A percentile compares a stretch with the other conserved stretches of the same genome.
Evolutionary conservation across 129 eudicot genomes (phyloP).

Genomic region (carrot (Daucus carota)): DH1_v3.0 NC_030381.2:37201501-37202000

Average conservation of each 20-base stretch:
- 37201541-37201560: background rate
- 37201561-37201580: background rate
- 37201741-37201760: background rate
- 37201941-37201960: background rate
- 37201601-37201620: background rate
- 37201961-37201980: too few species aligned
- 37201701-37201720: background rate
- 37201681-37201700: background rate
- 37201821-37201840: background rate
- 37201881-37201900: background rate
- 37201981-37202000: too few species aligned
- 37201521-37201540: too few species aligned
- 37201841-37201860: background rate
- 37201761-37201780: background rate
- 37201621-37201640: background rate
- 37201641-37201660: background rate
- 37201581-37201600: too few species aligned
- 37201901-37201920: background rate
- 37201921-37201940: background rate
- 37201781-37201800: constrained; percentile 1
- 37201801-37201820: background rate
- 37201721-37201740: background rate
- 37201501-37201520: too few species aligned
- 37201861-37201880: background rate
- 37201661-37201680: background rate